These are phyloP conservation scores for Mimosa pudica DNA, from an alignment of 306 rosid genomes.

Conservation along the genomic window DNA sequence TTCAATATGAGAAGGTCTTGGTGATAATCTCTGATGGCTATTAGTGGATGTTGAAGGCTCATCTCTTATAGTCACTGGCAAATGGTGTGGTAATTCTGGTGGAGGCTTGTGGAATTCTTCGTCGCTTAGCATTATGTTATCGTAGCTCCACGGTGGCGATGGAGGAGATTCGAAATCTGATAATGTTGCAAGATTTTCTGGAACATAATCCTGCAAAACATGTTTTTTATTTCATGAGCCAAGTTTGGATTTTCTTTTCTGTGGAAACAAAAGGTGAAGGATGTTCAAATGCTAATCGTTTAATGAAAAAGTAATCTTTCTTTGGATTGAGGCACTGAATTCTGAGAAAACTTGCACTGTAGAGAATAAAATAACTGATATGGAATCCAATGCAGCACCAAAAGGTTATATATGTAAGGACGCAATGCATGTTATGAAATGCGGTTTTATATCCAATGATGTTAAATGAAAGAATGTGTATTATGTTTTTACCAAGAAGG, in stretches of 20 bases:
- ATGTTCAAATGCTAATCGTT: conserved; percentile 16
- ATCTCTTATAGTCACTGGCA: conserved; percentile 45
- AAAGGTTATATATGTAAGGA: not conserved
- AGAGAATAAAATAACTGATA: not conserved
- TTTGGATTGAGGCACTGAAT: not conserved
- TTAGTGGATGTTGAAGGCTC: conserved; percentile 49
- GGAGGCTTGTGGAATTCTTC: conserved; percentile 73
- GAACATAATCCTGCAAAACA: conserved; percentile 56
- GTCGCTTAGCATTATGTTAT: conserved; percentile 52
- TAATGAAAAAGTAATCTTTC: not conserved
- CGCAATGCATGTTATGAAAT: not conserved
- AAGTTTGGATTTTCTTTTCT: conserved; percentile 15
- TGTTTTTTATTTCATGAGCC: conserved; percentile 12
- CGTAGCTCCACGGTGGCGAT: conserved; percentile 88
- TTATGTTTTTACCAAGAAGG: not conserved
- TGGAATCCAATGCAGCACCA: not conserved
- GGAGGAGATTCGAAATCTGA: conserved; percentile 59
- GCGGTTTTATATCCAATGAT: not conserved
- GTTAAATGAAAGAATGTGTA: not conserved
- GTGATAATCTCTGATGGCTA: conserved; percentile 21
- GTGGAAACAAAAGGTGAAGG: conserved; percentile 10
- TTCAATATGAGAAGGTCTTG: conserved; percentile 50
- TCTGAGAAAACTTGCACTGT: not conserved
- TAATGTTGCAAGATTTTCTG: conserved; percentile 45
- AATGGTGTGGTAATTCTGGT: conserved; percentile 77